These are phyloP conservation scores for Ziziphus jujuba DNA, from an alignment of 306 rosid species.

Conservation along the genomic window DNA sequence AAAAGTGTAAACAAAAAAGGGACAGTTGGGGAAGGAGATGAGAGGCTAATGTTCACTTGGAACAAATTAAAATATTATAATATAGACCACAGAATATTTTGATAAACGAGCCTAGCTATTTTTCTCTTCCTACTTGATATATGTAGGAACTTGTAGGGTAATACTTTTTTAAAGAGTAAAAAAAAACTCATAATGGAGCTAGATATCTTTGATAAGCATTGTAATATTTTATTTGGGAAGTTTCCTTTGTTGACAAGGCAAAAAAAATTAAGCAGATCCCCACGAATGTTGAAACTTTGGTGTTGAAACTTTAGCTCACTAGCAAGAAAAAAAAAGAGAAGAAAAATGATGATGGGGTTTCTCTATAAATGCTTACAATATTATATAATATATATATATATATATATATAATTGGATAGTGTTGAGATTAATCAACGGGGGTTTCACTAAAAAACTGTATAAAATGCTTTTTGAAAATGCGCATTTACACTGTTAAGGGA, in stretches of 20 bases:
- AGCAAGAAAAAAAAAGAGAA: neutral
- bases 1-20: no score
- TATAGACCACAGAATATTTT: neutral
- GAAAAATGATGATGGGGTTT: constrained; percentile 9
- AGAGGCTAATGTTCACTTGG: no score
- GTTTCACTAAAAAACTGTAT: constrained; percentile 16
- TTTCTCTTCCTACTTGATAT: neutral
- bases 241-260: constrained; percentile 54
- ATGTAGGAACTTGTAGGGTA: neutral
- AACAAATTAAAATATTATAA: no score
- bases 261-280: constrained; percentile 17
- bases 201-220: constrained; percentile 5
- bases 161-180: neutral
- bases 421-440: constrained; percentile 21
- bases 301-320: constrained; percentile 37
- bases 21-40: no score
- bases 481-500: constrained; percentile 15
- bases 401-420: constrained; percentile 21
- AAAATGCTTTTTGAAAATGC: neutral
- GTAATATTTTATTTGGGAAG: constrained; percentile 22
- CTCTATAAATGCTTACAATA: constrained; percentile 4
- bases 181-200: constrained; percentile 17
- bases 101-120: neutral
- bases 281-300: constrained; percentile 41
- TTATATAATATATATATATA: no score